phyloP scores from a whole-genome alignment of 2,329 filamentous ascomycete species.

The Cladobotryum mycophilum region DNA sequence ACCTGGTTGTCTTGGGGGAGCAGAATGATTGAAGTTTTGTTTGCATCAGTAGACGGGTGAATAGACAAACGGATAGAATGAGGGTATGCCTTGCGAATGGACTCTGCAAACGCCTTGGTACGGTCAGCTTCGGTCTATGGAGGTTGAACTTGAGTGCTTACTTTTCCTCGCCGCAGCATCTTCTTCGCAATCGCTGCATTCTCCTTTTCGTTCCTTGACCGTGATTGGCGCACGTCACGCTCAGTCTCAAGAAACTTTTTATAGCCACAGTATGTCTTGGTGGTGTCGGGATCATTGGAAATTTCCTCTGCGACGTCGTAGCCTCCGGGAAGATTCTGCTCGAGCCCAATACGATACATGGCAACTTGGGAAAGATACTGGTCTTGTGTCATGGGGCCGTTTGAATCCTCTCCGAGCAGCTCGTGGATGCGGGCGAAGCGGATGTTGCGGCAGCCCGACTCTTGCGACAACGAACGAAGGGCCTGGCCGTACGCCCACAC shows the following conservation, averaged over 20 bases:
- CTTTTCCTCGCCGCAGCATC: background rate
- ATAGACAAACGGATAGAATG: conserved; percentile 17
- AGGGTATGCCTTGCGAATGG: conserved; percentile 13
- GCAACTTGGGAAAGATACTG: background rate
- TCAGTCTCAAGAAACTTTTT: conserved; percentile 13
- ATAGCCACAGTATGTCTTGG: conserved; percentile 16
- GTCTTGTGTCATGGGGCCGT: conserved; percentile 7
- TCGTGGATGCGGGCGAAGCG: conserved; percentile 32
- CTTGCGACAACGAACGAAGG: conserved; percentile 28
- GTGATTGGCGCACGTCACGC: background rate
- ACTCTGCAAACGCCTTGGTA: background rate
- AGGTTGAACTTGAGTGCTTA: too few species aligned
- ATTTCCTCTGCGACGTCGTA: conserved; percentile 12
- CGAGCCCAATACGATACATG: background rate
- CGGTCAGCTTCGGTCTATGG: too few species aligned
- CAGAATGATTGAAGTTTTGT: conserved; percentile 16
- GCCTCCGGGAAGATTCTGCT: background rate
- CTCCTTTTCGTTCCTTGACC: background rate
- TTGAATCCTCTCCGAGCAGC: conserved; percentile 20
- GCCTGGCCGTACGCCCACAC: conserved; percentile 35
- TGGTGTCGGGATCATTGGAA: conserved; percentile 15
- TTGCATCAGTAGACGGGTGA: conserved; percentile 11
- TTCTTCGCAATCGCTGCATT: background rate
- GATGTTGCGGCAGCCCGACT: conserved; percentile 26
- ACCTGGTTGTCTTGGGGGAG: conserved; percentile 18